Conservation (phyloP, 805 yeast species). For the Kluyveromyces aestuarii region DNA sequence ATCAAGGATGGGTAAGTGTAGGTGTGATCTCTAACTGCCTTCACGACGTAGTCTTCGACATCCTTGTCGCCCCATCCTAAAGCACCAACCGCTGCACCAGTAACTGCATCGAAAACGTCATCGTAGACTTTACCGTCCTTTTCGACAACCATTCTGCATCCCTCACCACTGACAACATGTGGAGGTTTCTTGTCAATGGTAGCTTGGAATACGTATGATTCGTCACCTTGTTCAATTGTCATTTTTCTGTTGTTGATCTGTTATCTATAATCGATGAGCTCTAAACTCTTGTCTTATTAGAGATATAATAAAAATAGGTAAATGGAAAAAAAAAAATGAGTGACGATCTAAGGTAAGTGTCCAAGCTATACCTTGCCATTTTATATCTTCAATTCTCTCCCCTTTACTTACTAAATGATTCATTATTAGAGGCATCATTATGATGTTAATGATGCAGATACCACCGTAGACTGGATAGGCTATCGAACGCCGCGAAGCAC, state of each 20-base stretch:
- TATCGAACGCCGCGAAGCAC: neutral
- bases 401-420: neutral
- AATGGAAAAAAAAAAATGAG: no score
- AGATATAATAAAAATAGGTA: no score
- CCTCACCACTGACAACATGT: conserved; percentile 35
- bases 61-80: conserved; percentile 37
- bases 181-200: conserved; percentile 31
- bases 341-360: no score
- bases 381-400: neutral
- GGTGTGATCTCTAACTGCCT: conserved; percentile 30
- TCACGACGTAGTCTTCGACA: conserved; percentile 28
- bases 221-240: conserved; percentile 3
- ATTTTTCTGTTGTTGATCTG: neutral
- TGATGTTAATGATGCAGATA: neutral
- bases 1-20: conserved; percentile 31
- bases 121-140: conserved; percentile 32
- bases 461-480: neutral
- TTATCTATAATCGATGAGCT: neutral
- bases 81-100: conserved; percentile 49
- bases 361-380: neutral
- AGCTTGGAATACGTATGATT: conserved; percentile 37
- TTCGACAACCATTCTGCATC: conserved; percentile 33
- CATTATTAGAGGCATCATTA: neutral
- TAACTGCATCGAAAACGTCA: conserved; percentile 34
- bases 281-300: neutral